Base-by-base conservation (phyloP, 2,329 filamentous ascomycete genomes). In the Cadophora malorum region DNA sequence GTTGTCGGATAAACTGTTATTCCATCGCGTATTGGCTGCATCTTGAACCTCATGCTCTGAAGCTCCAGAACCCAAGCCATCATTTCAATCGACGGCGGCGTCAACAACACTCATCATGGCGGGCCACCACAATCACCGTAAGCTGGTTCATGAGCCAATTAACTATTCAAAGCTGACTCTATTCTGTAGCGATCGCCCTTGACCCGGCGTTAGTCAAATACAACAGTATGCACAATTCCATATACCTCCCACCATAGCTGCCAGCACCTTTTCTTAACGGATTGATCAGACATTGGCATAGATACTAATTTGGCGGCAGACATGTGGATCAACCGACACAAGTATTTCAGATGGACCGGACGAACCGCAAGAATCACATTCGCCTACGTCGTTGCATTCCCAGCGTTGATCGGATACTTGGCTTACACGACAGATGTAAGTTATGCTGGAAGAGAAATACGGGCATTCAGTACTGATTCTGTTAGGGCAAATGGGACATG, bases 331-430 rank as follows among this genome's bases (percentile, higher is more conserved):
- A 93, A 92, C 84, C 91, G 96, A 73, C 91, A 94, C 87, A 93
- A 93, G 83, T 97, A 93, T 87, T 99, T 98, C 87, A 88, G 93
- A 80, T 98, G 93, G 93, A 98, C 91, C 45, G 87, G 89, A 63
- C 86, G 91, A 77, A 97, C 93, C 56, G 93, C 93, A 35, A 89
- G 88, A 82, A 81, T 97, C 76, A 90, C 90, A 4, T 88, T 97
- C 78, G 84, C 90, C 72, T 97, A 95, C 80, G 86, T 91, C 67
- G 82, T 89, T 41, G 82, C 90, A 64, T 86, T 97, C 53, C 96
- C 96, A 8, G 80, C 82, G 50, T 83, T 91, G 67, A 75, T 97
- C 73, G 89, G 89, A 58, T 89, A 90, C 77, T 77, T 92, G 66
- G 93, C 88, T 67, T 96, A 92, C 79, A 88, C 87, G 78, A 94